phyloP scores from a whole-genome alignment of 2,329 filamentous ascomycete genomes.

The Aspergillus bombycis region DNA sequence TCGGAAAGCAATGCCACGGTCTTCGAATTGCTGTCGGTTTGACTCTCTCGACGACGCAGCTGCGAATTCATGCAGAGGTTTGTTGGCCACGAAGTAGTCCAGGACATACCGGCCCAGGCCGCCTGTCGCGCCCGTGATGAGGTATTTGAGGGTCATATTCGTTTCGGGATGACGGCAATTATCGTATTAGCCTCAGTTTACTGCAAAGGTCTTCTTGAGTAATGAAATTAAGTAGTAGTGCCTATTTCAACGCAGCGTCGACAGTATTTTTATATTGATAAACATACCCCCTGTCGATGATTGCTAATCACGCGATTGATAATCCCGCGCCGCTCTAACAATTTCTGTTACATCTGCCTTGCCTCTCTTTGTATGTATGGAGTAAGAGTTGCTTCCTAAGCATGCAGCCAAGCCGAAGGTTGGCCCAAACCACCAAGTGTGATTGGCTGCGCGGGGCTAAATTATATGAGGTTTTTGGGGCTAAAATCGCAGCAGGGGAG shows the following conservation, averaged over 20 bases:
- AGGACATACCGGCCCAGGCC: conserved; percentile 41
- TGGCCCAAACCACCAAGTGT: background rate
- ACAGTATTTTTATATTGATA: background rate
- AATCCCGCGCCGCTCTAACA: background rate
- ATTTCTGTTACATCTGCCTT: background rate
- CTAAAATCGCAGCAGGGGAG: background rate
- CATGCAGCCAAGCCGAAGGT: background rate
- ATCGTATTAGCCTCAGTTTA: no score
- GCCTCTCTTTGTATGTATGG: no score
- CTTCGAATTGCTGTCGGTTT: conserved; percentile 40
- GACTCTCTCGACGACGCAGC: conserved; percentile 54
- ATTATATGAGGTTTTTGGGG: background rate
- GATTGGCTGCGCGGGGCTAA: background rate
- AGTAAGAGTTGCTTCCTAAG: background rate
- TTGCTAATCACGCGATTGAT: background rate
- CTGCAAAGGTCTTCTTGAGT: rapidly evolving
- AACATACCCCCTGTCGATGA: background rate
- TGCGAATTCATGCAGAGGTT: conserved; percentile 51
- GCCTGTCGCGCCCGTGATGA: conserved; percentile 43
- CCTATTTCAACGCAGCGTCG: background rate
- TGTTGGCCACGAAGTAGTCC: conserved; percentile 34
- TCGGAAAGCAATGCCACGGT: conserved; percentile 54
- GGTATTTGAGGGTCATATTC: conserved; percentile 40
- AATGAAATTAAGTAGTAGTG: background rate
- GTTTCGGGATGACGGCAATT: background rate